Evolutionary conservation across 352 stramenopile genomes (phyloP), one percentile per base, ranked within the genome.

Genomic region (Globisporangium barbulae): DNA sequence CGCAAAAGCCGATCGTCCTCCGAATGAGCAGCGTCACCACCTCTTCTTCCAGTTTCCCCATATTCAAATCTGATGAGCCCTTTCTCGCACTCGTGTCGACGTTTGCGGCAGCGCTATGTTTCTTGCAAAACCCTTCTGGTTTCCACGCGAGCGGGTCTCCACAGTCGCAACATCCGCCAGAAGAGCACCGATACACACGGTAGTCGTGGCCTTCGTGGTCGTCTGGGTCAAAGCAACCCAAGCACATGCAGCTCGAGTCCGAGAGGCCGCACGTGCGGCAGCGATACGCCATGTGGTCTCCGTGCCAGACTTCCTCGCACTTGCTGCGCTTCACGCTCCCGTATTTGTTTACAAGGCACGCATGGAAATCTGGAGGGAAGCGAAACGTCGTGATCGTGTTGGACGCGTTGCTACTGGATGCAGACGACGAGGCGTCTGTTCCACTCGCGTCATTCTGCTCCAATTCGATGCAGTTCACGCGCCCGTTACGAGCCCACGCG

Each of bases 161-260:
- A 58, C 85, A 94, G 72, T 94, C 85, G 28, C 85, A 94, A 61
- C 85, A 94, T 19, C 85, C 85, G 2, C 85, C 85, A 1, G 83
- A 93, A 0, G 83, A 88, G 63, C 85, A 94, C 4, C 83, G 78
- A 50, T 94, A 94, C 5, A 94, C 85, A 53, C 85, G 72, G 58
- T 82, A 94, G 68, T 94, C 85, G 63, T 94, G 85, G 17, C 82
- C 82, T 61, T 90, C 79, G 59, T 94, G 85, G 54, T 93, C 78
- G 3, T 83, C 74, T 2, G 83, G 82, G 63, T 94, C 81, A 57
- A 94, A 94, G 62, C 85, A 94, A 0, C 67, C 69, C 47, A 94
- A 63, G 67, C 85, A 94, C 85, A 94, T 94, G 69, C 85, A 94
- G 55, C 83, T 93, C 54, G 85, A 94, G 67, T 94, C 85, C n/a